Base-by-base conservation (phyloP, 495 filamentous ascomycete genomes). In the Hypoxylon intermedium region DNA sequence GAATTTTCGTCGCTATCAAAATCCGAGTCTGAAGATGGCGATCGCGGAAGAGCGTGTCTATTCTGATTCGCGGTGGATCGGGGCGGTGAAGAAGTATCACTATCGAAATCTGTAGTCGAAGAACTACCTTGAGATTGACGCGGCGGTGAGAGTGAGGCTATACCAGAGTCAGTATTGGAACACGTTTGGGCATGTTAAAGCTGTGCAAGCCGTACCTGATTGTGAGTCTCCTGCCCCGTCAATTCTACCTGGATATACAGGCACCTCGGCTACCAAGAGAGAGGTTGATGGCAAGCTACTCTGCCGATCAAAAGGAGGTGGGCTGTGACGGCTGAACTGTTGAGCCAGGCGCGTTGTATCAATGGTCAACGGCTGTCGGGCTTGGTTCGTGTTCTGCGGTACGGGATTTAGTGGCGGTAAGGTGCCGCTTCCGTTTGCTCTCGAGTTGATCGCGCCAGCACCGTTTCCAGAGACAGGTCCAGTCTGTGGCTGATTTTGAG, bases 1-100 rank as follows among this genome's bases (percentile, higher is more conserved):
- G 41, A 63, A 15, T 58, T 56, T 9, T 69, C 58, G 21, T 65
- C 62, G 28, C 62, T 65, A 43, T 55, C 60, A 46, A 31, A 60
- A 16, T 41, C 52, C 2, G 56, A 56, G 3, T 57, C 62, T 1
- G 55, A 47, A 7, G 59, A 56, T 11, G 45, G 34, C 5, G 55
- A 6, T 6, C 56, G 62, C 16, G 50, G 28, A 46, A 38, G 30
- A 18, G 13, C 51, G 5, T 55, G 50, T 48, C 62, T 52, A 6
- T 20, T 51, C 26, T 38, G 62, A 7, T 33, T 33, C 11, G 47
- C 30, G 7, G 19, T 60, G 21, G 20, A 28, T 26, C 62, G 62
- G 7, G 45, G 55, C 26, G 31, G 33, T 28, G 56, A 56, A 6
- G 51, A 24, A 37, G n/a, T 12, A 5, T 56, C 49, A 12, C 23